Base-by-base conservation (phyloP, 2,329 filamentous ascomycete species). In the Cercospora nicotianae region DNA sequence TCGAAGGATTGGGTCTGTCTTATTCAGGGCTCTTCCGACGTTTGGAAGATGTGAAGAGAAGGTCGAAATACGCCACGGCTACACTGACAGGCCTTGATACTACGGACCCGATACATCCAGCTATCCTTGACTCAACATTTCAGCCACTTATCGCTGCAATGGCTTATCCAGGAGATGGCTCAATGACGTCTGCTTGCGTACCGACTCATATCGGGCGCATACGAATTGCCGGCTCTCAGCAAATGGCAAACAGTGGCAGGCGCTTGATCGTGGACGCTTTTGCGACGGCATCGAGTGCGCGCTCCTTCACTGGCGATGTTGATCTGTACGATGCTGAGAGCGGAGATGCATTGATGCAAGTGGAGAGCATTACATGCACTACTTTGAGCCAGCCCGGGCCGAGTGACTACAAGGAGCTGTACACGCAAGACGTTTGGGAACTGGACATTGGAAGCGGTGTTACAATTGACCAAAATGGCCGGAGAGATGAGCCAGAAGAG, bases 311-410 rank as follows among this genome's bases (percentile, higher is more conserved):
- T 23, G 64, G 64, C n/a, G 58, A 66, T 61, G 39, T 66, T 30
- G 45, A 53, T 7, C 26, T 66, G 42, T 66, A 66, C 64, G 57
- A 66, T 13, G 42, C 57, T 31, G 58, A 62, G 30, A 55, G 58
- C 45, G 58, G 58, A 33, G 45, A 62, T 53, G 59, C 64, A 55
- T 62, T 66, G 39, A 55, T 66, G 64, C 64, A 66, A 31, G 64
- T 66, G 28, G 64, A 66, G 20, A 42, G 58, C 58, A 60, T 65
- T 48, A 60, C 63, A 48, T 60, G 53, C 53, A 59, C 53, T 23
- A 48, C 63, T 31, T 59, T 65, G 55, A 60, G 30, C 26, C 53
- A 65, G 63, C 63, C 63, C 26, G 55, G 53, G 18, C 55, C 63
- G 33, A 42, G 26, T 8, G 55, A 65, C 36, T 59, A 65, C 63